Conservation (phyloP, 306 rosid species). For the Inga laurina region DNA sequence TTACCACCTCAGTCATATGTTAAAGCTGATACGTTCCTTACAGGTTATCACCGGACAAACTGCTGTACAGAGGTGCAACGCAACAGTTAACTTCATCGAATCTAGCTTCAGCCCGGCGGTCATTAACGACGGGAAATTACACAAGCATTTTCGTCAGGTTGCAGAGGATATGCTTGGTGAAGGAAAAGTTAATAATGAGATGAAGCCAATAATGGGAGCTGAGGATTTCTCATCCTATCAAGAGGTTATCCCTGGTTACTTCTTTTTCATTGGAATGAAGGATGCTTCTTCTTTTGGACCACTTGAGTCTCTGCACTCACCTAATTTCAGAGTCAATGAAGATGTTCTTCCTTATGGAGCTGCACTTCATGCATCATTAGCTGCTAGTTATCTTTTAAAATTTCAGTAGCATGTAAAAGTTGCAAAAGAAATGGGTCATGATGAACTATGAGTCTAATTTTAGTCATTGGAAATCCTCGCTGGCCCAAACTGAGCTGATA, state of each 20-base stretch:
- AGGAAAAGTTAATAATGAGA: constrained; percentile 48
- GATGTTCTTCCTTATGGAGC: constrained; percentile 78
- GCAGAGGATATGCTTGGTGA: constrained; percentile 68
- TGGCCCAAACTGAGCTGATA: background rate
- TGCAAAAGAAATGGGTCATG: constrained; percentile 36
- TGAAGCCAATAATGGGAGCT: constrained; percentile 61
- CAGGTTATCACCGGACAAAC: constrained; percentile 83
- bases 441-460: constrained; percentile 51
- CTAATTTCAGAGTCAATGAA: constrained; percentile 67
- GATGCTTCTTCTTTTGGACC: constrained; percentile 32
- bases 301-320: constrained; percentile 49
- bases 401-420: constrained; percentile 34
- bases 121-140: constrained; percentile 58
- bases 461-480: background rate
- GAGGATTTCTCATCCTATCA: constrained; percentile 89
- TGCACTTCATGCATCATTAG: constrained; percentile 88
- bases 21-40: constrained; percentile 9
- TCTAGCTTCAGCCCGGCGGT: constrained; percentile 58
- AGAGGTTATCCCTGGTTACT: constrained; percentile 72
- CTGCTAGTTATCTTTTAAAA: constrained; percentile 57
- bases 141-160: constrained; percentile 50
- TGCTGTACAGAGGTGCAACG: constrained; percentile 86
- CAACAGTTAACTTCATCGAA: constrained; percentile 60
- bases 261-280: constrained; percentile 66
- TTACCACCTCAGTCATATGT: background rate